phyloP scores from a whole-genome alignment of 768 basidiomycete species.

The Hemileccinum impolitum region DNA sequence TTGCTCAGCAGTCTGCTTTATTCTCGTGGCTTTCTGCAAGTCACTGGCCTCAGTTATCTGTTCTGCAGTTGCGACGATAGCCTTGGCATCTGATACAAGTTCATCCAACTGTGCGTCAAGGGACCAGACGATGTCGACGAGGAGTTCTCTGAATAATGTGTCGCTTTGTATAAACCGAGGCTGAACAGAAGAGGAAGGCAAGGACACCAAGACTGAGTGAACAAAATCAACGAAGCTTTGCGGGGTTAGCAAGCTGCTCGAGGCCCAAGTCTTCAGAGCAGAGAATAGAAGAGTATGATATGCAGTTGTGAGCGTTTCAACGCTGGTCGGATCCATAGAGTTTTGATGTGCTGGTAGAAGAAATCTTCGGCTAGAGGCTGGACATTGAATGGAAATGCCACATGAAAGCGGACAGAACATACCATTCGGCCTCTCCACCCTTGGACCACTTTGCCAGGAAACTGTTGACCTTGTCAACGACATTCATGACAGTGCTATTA shows the following conservation, averaged over 20 bases:
- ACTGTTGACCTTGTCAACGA: constrained; percentile 49
- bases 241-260: constrained; percentile 44
- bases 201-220: constrained; percentile 51
- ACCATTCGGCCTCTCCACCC: constrained; percentile 66
- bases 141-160: constrained; percentile 56
- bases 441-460: constrained; percentile 54
- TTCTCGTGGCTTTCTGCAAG: constrained; percentile 35
- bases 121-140: constrained; percentile 83
- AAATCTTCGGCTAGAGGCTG: constrained; percentile 51
- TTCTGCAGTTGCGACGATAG: constrained; percentile 34
- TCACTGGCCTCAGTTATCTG: constrained; percentile 21
- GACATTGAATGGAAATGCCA: constrained; percentile 16
- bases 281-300: constrained; percentile 69
- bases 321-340: constrained; percentile 47
- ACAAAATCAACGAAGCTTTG: constrained; percentile 60
- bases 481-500: constrained; percentile 47
- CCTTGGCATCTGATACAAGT: constrained; percentile 52
- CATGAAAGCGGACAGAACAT: constrained; percentile 21
- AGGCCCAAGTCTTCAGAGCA: constrained; percentile 54
- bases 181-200: constrained; percentile 62
- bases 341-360: constrained; percentile 60
- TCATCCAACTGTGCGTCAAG: constrained; percentile 77
- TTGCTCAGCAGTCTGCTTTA: constrained; percentile 52
- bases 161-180: constrained; percentile 38
- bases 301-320: constrained; percentile 58